Evolutionary conservation across 169 alveolate species (phyloP), one percentile per base, ranked within the genome.

Genomic region (Plasmodium inui): DNA sequence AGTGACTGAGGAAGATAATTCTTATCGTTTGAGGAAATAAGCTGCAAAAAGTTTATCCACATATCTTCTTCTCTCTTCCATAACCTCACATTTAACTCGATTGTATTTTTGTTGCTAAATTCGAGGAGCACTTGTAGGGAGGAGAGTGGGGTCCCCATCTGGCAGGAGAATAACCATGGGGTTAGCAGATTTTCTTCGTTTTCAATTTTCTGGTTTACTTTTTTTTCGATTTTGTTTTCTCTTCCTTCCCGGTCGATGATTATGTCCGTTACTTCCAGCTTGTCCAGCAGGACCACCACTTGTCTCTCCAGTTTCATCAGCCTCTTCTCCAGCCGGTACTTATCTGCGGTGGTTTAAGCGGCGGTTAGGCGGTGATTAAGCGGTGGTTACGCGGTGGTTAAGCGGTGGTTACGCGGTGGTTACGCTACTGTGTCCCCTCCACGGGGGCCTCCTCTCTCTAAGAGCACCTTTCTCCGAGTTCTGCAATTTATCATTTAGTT

Each of bases 81-180:
- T 41, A 97, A 17, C 71, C 97, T 95, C 17, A 97, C 98, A 67
- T 97, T 98, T 53, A 98, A 85, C 71, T 97, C 99, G 74, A 96
- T 94, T 0, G 99, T 98, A 50, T 95, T 95, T 30, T 97, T 94
- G 28, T 97, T 98, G 19, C 95, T 84, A 67, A 98, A 97, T 86
- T 98, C 98, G 17, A 98, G 96, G 70, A 98, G 97, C 32, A 97
- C 98, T 93, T 98, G 99, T 37, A 98, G 81, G 6, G 98, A 96
- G 26, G 99, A 98, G 44, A 97, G 88, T 14, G 99, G 99, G 17
- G 99, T 98, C 39, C 98, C 98, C 80, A 96, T 90, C 95, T 98
- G 98, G 78, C 98, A 97, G 17, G 98, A 97, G 82, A 98, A 98
- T 12, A 98, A 94, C 99, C 99, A 98, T 22, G 99, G 98, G 19